These are phyloP conservation scores for Fraxinus nigra DNA, from an alignment of 305 asterid genomes.

Conservation along the genomic window DNA sequence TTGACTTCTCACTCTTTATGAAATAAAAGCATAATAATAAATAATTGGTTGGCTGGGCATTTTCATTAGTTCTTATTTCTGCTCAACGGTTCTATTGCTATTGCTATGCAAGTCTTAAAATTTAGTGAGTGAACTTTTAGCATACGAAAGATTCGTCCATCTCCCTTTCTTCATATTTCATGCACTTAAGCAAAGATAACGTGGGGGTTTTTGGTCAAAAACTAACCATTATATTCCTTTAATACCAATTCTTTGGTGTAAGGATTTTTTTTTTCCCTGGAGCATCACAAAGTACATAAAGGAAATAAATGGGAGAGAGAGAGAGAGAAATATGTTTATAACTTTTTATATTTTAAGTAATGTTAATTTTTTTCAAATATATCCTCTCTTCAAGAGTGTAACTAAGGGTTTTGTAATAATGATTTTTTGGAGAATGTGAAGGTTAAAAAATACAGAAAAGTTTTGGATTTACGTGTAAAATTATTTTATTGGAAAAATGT, in stretches of 20 bases:
- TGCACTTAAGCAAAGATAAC: neutral
- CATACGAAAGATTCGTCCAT: neutral
- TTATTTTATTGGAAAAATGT: no score
- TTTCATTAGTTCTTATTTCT: neutral
- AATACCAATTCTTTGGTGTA: neutral
- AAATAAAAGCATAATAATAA: neutral
- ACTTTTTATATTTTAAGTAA: neutral
- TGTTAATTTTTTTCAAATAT: no score
- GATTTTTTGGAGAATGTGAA: neutral
- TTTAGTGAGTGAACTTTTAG: neutral
- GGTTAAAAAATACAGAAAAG: no score
- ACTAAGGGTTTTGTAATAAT: neutral
- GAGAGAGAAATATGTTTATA: neutral
- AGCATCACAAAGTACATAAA: neutral
- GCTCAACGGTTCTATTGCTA: neutral
- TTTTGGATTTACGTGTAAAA: no score
- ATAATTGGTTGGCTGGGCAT: neutral
- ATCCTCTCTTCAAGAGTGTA: neutral
- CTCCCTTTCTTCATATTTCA: neutral
- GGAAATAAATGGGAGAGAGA: neutral
- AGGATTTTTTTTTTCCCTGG: neutral
- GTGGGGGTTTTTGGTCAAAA: neutral
- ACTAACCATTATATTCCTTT: neutral
- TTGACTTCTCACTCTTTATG: neutral
- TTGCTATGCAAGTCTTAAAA: neutral